These are phyloP conservation scores for Polygonum aviculare DNA, from an alignment of 148 eudicot species.

Conservation along the genomic window DNA sequence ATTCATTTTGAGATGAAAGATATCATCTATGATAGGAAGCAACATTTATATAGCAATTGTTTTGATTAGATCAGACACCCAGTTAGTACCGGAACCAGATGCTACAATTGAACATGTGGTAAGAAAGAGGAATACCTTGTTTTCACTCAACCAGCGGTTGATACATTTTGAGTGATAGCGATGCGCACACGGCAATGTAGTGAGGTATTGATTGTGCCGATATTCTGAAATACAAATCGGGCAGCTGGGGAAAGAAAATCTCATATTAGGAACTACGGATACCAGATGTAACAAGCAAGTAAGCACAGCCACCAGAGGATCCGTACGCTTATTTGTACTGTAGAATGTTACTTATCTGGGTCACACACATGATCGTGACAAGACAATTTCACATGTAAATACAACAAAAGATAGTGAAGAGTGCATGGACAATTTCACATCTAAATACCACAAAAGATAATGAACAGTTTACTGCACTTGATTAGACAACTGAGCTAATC, in stretches of 20 bases:
- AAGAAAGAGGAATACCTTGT: slow-evolving; percentile 31
- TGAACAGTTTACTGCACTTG: not conserved
- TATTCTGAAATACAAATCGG: slow-evolving; percentile 51
- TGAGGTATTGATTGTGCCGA: slow-evolving; percentile 40
- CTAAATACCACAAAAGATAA: not conserved
- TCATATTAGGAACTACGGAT: slow-evolving; percentile 15
- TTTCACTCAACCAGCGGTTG: slow-evolving; percentile 46
- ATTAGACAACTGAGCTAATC: not conserved
- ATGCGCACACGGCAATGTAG: slow-evolving; percentile 65
- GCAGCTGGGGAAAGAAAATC: slow-evolving; percentile 38
- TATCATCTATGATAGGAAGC: not conserved
- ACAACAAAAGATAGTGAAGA: not conserved
- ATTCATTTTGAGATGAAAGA: not conserved
- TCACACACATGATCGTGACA: not conserved
- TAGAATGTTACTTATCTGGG: not conserved
- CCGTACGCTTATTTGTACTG: not conserved
- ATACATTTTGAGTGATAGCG: slow-evolving; percentile 71
- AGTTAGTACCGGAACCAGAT: not conserved
- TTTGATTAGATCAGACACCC: not conserved
- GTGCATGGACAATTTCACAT: not conserved
- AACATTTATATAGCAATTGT: not conserved
- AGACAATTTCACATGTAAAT: not conserved
- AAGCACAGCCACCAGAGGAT: not conserved
- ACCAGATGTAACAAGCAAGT: not conserved
- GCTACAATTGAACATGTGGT: not conserved